These are phyloP conservation scores for Geranium rotundifolium DNA, from an alignment of 345 rosid genomes.

Conservation along the genomic window DNA sequence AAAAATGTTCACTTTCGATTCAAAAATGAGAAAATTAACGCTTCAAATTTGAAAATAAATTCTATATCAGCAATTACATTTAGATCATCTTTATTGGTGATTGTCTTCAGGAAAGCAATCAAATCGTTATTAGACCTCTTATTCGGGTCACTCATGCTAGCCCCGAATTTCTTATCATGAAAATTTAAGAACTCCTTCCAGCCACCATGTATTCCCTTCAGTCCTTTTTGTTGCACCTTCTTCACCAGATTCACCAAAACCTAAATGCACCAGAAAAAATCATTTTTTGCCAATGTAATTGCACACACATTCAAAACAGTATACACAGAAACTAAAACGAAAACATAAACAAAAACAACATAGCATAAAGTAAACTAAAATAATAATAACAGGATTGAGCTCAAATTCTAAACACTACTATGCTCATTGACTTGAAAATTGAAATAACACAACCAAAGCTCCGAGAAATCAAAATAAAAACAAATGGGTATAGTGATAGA, in stretches of 20 bases:
- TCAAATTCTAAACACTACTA: too few species aligned
- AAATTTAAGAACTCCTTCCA: slow-evolving; percentile 65
- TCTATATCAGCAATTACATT: slow-evolving; percentile 24
- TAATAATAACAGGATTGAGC: too few species aligned
- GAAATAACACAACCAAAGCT: too few species aligned
- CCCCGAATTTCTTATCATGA: slow-evolving; percentile 43
- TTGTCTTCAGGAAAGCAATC: slow-evolving; percentile 49
- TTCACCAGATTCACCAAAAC: slow-evolving; percentile 59
- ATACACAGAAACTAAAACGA: background rate
- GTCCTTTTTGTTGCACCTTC: slow-evolving; percentile 42
- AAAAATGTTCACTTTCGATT: background rate
- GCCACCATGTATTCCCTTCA: slow-evolving; percentile 41
- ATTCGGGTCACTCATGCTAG: slow-evolving; percentile 61
- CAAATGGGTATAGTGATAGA: too few species aligned
- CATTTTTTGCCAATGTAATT: background rate
- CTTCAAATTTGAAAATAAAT: background rate
- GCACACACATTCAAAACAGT: background rate
- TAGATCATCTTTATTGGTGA: slow-evolving; percentile 32
- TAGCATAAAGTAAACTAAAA: too few species aligned
- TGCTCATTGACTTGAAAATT: too few species aligned
- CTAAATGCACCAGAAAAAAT: slow-evolving; percentile 14
- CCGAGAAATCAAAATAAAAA: too few species aligned
- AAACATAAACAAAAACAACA: background rate
- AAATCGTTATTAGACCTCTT: slow-evolving; percentile 41
- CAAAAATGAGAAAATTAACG: background rate